Conservation (phyloP, 441 rosid species). For the Jatropha multifida region DNA sequence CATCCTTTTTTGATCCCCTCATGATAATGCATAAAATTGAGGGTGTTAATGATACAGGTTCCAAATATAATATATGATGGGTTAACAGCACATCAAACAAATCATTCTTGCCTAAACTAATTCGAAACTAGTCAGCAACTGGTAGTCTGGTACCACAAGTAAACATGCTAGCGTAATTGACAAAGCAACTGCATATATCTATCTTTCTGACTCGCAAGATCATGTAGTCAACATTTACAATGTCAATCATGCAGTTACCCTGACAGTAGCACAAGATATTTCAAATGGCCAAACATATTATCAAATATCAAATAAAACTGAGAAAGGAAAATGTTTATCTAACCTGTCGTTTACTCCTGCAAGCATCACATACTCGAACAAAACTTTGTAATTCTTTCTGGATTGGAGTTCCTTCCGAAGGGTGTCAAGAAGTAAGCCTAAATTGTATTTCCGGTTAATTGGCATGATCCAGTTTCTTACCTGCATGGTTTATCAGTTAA, state of each 20-base stretch:
- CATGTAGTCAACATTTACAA: not conserved
- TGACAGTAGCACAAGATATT: not conserved
- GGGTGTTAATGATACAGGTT: not conserved
- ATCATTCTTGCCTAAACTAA: not conserved
- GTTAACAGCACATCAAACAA: not conserved
- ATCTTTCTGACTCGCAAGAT: not conserved
- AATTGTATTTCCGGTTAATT: slow-evolving; percentile 74
- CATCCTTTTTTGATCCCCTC: not conserved
- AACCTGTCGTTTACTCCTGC: slow-evolving; percentile 89
- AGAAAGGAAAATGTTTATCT: slow-evolving; percentile 18
- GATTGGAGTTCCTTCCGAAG: slow-evolving; percentile 65
- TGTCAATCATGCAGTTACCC: not conserved
- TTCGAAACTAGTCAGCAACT: not conserved
- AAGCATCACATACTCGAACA: slow-evolving; percentile 90
- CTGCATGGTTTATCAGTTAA: slow-evolving; percentile 36
- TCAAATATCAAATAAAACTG: not conserved
- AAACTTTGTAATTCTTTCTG: slow-evolving; percentile 70
- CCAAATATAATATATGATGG: not conserved
- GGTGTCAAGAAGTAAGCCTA: slow-evolving; percentile 71
- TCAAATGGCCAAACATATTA: not conserved
- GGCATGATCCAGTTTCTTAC: slow-evolving; percentile 97
- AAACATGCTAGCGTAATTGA: not conserved
- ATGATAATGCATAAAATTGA: not conserved
- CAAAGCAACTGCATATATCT: not conserved
- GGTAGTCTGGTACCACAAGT: not conserved